These are phyloP conservation scores for Cystobasidium onofrii DNA, from an alignment of 768 basidiomycete genomes.

Conservation along the genomic window DNA sequence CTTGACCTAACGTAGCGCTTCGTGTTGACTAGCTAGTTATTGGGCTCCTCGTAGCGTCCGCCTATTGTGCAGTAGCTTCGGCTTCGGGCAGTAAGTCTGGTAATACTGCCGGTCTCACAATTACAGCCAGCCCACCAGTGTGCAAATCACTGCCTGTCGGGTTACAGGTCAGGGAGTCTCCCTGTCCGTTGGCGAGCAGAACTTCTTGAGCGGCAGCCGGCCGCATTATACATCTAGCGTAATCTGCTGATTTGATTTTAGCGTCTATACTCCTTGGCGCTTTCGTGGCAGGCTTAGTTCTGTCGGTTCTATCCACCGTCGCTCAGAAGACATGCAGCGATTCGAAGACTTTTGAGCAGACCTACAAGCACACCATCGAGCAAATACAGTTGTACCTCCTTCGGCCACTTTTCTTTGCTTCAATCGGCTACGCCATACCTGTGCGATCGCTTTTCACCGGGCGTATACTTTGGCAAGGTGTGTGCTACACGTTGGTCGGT, in stretches of 20 bases:
- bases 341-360: constrained; percentile 33
- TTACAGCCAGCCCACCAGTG: too few species aligned
- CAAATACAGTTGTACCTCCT: constrained; percentile 50
- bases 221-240: too few species aligned
- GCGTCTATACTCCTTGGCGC: constrained; percentile 60
- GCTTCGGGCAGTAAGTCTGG: constrained; percentile 3
- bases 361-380: constrained; percentile 48
- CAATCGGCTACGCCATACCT: constrained; percentile 56
- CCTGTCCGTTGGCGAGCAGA: too few species aligned
- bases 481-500: constrained; percentile 58
- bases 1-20: background rate
- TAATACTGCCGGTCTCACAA: constrained; percentile 34
- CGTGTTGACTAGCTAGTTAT: constrained; percentile 44
- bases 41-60: constrained; percentile 48
- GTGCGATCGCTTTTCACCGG: constrained; percentile 49
- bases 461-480: constrained; percentile 52
- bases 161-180: too few species aligned
- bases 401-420: constrained; percentile 60
- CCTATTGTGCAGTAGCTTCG: constrained; percentile 50
- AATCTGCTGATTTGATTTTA: too few species aligned
- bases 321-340: background rate
- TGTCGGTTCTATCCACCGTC: constrained; percentile 45
- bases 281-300: constrained; percentile 54
- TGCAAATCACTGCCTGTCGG: too few species aligned
- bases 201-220: too few species aligned